phyloP scores from a whole-genome alignment of 306 rosid species.

The Leucaena leucocephala region DNA sequence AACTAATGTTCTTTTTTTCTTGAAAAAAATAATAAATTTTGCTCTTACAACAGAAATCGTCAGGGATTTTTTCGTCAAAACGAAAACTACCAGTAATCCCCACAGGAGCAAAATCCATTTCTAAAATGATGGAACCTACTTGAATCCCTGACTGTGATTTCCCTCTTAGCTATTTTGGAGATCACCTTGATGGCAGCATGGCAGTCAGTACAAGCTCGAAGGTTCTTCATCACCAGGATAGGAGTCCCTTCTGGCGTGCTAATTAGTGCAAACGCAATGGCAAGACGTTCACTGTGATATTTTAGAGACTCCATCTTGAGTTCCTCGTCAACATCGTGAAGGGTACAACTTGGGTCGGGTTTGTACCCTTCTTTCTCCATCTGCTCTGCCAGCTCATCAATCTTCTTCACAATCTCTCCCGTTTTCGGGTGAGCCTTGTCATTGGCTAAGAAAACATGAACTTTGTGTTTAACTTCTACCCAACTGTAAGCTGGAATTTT shows the following conservation, averaged over 20 bases:
- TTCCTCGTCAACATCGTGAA: constrained; percentile 73
- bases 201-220: constrained; percentile 80
- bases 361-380: constrained; percentile 80
- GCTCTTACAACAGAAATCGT: background rate
- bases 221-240: constrained; percentile 80
- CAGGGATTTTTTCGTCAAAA: background rate
- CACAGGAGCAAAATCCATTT: constrained; percentile 78
- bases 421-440: constrained; percentile 65
- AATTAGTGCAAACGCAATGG: constrained; percentile 83
- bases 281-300: constrained; percentile 88
- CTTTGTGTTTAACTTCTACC: constrained; percentile 76
- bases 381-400: constrained; percentile 55
- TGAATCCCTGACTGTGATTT: constrained; percentile 77
- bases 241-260: constrained; percentile 76
- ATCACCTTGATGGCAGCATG: constrained; percentile 75
- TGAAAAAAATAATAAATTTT: background rate
- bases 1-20: background rate
- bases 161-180: constrained; percentile 58
- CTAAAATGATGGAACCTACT: constrained; percentile 79
- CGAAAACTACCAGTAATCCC: constrained; percentile 45
- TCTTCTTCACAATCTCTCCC: constrained; percentile 59
- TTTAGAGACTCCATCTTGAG: constrained; percentile 70
- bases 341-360: constrained; percentile 78
- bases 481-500: constrained; percentile 83
- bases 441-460: constrained; percentile 71